phyloP scores from a whole-genome alignment of 2,329 filamentous ascomycete species.

The Talaromyces sp. region DNA sequence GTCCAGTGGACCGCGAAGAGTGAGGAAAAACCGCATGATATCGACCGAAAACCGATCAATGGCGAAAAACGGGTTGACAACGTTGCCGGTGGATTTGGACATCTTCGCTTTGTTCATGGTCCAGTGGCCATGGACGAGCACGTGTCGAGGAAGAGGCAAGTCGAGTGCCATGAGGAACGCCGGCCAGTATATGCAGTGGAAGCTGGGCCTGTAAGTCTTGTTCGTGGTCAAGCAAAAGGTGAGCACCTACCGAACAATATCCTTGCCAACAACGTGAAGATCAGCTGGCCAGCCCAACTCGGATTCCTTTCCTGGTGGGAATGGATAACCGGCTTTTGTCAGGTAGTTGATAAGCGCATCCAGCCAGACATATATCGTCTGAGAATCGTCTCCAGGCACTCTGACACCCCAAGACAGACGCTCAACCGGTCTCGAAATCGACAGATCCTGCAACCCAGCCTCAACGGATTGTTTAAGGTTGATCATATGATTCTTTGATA shows the following conservation, averaged over 20 bases:
- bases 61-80: conserved; percentile 89
- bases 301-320: conserved; percentile 59
- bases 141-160: conserved; percentile 68
- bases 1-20: conserved; percentile 69
- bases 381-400: conserved; percentile 74
- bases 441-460: conserved; percentile 76
- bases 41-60: conserved; percentile 85
- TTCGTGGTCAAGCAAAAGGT: neutral
- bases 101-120: conserved; percentile 88
- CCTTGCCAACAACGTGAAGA: conserved; percentile 89
- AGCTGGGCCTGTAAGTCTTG: conserved; percentile 40
- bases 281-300: conserved; percentile 80
- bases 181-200: conserved; percentile 98
- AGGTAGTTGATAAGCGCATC: conserved; percentile 94
- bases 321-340: conserved; percentile 78
- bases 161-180: conserved; percentile 86
- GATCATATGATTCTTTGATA: conserved; percentile 62
- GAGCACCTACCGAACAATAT: conserved; percentile 68
- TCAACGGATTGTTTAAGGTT: conserved; percentile 51
- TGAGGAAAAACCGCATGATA: conserved; percentile 81
- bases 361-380: conserved; percentile 98
- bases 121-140: conserved; percentile 93
- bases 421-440: conserved; percentile 73
- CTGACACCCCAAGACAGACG: conserved; percentile 82
- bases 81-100: conserved; percentile 93